A percentile compares a stretch with the other conserved stretches of the same genome.
phyloP scores from a whole-genome alignment of 2,329 filamentous ascomycete genomes.

The Leptographium radiaticola region DNA sequence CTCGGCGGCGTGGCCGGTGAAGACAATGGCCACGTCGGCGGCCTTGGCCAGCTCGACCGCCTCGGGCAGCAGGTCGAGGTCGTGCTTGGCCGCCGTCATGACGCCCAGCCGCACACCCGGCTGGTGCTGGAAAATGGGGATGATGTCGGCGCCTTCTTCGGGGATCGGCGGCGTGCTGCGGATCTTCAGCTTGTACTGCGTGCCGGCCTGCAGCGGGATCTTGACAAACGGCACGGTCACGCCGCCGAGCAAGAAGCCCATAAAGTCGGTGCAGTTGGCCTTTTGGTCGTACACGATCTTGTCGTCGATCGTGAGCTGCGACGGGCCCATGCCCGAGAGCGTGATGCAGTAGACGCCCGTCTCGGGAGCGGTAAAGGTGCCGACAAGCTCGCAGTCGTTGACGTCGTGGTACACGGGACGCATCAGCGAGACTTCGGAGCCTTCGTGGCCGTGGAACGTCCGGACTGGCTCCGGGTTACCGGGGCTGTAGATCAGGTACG shows the following conservation, averaged over 20 bases:
- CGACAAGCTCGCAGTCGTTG: background rate
- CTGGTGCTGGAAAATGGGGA: background rate
- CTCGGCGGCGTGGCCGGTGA: constrained; percentile 40
- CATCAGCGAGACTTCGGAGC: background rate
- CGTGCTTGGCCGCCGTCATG: background rate
- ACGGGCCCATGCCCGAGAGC: background rate
- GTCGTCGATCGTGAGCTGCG: constrained; percentile 31
- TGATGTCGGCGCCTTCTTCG: constrained; percentile 20
- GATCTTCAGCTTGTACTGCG: constrained; percentile 46
- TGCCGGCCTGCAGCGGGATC: constrained; percentile 43
- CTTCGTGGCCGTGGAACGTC: background rate
- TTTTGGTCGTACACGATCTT: constrained; percentile 50
- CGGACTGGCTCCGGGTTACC: background rate
- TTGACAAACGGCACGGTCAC: constrained; percentile 51
- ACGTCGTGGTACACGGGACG: background rate
- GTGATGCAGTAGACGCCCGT: background rate
- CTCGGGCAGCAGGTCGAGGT: constrained; percentile 1
- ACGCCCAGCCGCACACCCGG: background rate
- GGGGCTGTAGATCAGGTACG: background rate
- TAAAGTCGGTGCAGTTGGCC: constrained; percentile 46
- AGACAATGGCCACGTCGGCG: constrained; percentile 46
- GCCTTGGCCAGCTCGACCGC: constrained; percentile 26
- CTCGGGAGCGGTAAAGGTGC: background rate
- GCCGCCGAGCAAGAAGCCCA: constrained; percentile 46
- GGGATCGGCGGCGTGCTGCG: constrained; percentile 60